Evolutionary conservation across 1,284 basidiomycete genomes (phyloP), one percentile per base, ranked within the genome.

Genomic region (Pterulicium gracile): DNA sequence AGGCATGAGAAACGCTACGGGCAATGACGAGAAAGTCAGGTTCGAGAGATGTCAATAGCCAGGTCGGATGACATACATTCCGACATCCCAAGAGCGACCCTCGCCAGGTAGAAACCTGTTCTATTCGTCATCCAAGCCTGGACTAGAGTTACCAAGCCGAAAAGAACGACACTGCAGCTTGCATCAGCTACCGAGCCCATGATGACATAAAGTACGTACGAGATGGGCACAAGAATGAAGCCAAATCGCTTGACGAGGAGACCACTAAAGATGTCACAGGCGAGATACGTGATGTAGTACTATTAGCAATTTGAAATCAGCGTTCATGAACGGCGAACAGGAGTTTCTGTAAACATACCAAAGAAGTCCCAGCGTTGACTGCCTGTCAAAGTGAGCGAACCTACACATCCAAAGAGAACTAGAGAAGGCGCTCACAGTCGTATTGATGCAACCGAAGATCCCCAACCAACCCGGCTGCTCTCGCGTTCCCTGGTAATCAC

Each of bases 191-290:
- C n/a, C n/a, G n/a, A n/a, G n/a, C n/a, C n/a, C n/a, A n/a, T n/a
- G n/a, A n/a, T n/a, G n/a, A n/a, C n/a, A n/a, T n/a, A n/a, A n/a
- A 32, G 7, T 10, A 46, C 43, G 20, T 42, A 48, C 50, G 39
- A 41, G 19, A 41, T 7, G 18, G 39, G 39, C 7, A 41, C 39
- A 17, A 46, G 4, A 44, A 51, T 36, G 44, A 50, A 14, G 34
- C 17, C 36, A n/a, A 40, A 48, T 2, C 23, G n/a, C 19, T 41
- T 41, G 39, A 41, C 39, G 12, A 41, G 18, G 18, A 41, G 39
- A 10, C 14, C 39, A 20, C 13, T 10, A 19, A 20, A 7, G 19
- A 41, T 20, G 13, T 41, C 39, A 20, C 10, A 41, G 19, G 10
- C 7, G 10, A 41, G 39, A 41, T 41, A 41, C 10, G 18, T 10